Base-by-base conservation (phyloP, 2,329 filamentous ascomycete species). In the Epichloe gansuensis region DNA sequence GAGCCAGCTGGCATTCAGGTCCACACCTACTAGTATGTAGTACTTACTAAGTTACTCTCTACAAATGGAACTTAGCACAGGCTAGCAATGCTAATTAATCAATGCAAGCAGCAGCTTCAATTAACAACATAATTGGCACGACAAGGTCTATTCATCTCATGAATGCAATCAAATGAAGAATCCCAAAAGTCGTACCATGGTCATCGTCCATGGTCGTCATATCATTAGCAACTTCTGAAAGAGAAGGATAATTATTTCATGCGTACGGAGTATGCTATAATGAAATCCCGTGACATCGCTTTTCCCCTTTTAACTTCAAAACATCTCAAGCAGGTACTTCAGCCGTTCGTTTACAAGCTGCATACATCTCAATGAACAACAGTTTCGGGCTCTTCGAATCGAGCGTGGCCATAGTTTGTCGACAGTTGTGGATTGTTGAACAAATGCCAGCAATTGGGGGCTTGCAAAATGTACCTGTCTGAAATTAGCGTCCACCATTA, bases 391-490 rank as follows among this genome's bases (percentile, higher is more conserved):
- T 70, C 68, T 48, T 71, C 68, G 52, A 71, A 70, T 50, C 68
- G 64, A 38, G 68, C 67, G 49, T 64, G 66, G 43, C 65, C 63
- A 53, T 66, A 64, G 50, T 63, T 63, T 53, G 66, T 57, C 41
- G 68, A 68, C 40, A 68, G 64, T 49, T 70, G 66, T 48, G 67
- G 65, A 45, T 68, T 68, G 51, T 68, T 69, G 66, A 87, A 88
- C 56, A 84, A 76, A 64, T 87, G 83, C 84, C 85, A 89, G 65
- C 82, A 86, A 61, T 85, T 85, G 5, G 85, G 85, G 11, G 83
- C 80, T 64, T 87, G 82, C 27, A 89, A 70, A 51, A 88, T 87
- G 60, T 88, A 88, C 60, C 77, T 78, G 50, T 17, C 15, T 6
- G 4, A 13, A 25, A 9, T 50, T 21, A 44, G 25, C 43, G 35